Evolutionary conservation across 805 yeast genomes (phyloP).

Genomic region (Candida quercuum): DNA sequence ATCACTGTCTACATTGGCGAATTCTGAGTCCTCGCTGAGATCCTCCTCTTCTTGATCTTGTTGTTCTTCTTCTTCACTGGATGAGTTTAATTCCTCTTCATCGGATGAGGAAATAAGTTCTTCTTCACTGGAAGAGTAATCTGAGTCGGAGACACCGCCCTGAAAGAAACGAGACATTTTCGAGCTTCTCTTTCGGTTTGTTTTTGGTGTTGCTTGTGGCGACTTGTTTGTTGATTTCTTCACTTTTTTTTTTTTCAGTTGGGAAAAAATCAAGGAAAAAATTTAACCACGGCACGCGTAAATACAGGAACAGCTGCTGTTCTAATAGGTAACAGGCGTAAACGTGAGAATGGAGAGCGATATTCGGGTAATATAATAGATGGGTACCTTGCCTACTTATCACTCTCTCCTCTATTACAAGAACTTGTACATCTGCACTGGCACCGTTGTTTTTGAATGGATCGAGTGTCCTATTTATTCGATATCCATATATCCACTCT

Average conservation of each 20-base stretch:
- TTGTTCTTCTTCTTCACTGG: conserved; percentile 27
- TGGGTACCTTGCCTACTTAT: no score
- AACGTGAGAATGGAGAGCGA: no score
- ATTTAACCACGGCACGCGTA: conserved; percentile 12
- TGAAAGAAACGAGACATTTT: conserved; percentile 91
- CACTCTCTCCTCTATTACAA: no score
- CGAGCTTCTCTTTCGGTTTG: neutral
- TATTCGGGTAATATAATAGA: no score
- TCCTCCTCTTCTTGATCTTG: conserved; percentile 21
- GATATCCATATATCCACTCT: no score
- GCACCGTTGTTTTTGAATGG: no score
- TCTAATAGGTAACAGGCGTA: no score
- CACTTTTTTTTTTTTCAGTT: conserved; percentile 18
- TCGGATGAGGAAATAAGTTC: conserved; percentile 39
- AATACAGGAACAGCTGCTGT: conserved; percentile 11
- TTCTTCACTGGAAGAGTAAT: conserved; percentile 39
- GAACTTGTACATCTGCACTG: no score
- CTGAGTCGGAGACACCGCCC: conserved; percentile 38
- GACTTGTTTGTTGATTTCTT: conserved; percentile 7
- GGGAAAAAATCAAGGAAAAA: no score
- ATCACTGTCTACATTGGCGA: conserved; percentile 29
- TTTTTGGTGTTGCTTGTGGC: neutral
- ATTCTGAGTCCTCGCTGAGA: conserved; percentile 28
- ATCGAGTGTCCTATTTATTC: no score
- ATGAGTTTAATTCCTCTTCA: conserved; percentile 26